A percentile compares a stretch with the other conserved stretches of the same genome.
Conservation (phyloP, 2,329 filamentous ascomycete species). For the Lojkania enalia region DNA sequence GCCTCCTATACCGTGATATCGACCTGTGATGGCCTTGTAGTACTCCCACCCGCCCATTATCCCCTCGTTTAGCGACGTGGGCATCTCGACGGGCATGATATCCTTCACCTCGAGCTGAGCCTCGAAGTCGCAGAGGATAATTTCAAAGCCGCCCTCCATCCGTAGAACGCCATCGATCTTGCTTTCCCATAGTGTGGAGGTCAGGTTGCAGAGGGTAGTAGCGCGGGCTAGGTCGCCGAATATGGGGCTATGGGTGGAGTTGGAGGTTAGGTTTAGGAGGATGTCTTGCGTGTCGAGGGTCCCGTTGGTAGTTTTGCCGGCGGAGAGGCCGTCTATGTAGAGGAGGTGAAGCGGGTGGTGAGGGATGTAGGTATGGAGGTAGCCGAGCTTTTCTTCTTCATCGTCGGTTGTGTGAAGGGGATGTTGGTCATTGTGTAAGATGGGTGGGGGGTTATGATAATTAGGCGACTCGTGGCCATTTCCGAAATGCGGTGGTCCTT, state of each 20-base stretch:
- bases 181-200: conserved; percentile 53
- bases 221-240: conserved; percentile 58
- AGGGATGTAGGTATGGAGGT: conserved; percentile 68
- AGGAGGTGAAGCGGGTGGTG: conserved; percentile 62
- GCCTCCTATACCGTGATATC: conserved; percentile 52
- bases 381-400: conserved; percentile 48
- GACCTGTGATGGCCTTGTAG: conserved; percentile 45
- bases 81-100: conserved; percentile 13
- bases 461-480: too few species aligned
- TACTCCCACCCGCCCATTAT: conserved; percentile 36
- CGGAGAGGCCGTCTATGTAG: conserved; percentile 72
- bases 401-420: neutral
- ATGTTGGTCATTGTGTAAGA: conserved; percentile 5
- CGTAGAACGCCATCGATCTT: conserved; percentile 66
- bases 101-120: conserved; percentile 38
- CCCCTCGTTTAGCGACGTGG: neutral
- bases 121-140: conserved; percentile 68
- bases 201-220: conserved; percentile 58
- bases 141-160: conserved; percentile 72
- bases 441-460: conserved; percentile 14
- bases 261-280: conserved; percentile 52
- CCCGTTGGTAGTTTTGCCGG: conserved; percentile 66
- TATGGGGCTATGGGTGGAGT: conserved; percentile 27
- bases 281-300: conserved; percentile 70
- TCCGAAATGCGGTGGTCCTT: neutral